A percentile compares a stretch with the other conserved stretches of the same genome.
phyloP scores from a whole-genome alignment of 108 stramenopile genomes.

The Nitzschia putrida region DNA sequence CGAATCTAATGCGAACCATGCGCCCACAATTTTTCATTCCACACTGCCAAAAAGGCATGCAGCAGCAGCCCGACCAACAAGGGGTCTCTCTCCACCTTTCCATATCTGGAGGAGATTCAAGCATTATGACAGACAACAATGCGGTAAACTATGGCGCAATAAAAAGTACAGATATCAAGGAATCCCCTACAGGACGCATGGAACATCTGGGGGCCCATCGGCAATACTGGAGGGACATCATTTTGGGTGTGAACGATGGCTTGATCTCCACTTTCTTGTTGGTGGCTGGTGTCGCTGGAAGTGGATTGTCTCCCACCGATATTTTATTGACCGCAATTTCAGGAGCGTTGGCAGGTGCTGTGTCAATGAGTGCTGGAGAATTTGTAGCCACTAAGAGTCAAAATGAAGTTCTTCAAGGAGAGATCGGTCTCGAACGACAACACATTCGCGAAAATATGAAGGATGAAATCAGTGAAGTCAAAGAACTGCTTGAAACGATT shows the following conservation, averaged over 20 bases:
- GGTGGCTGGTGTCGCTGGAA: constrained; percentile 74
- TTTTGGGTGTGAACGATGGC: constrained; percentile 81
- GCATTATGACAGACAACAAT: no score
- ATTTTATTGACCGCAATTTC: constrained; percentile 72
- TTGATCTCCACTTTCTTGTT: constrained; percentile 73
- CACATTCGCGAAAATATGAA: constrained; percentile 55
- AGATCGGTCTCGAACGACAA: constrained; percentile 64
- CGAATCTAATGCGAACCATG: no score
- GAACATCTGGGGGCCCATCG: constrained; percentile 68
- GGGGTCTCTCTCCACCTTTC: no score
- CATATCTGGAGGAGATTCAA: no score
- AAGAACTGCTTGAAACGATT: constrained; percentile 50
- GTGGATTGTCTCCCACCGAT: constrained; percentile 56
- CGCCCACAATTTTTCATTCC: no score
- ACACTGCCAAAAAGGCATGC: no score
- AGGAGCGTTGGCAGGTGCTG: constrained; percentile 74
- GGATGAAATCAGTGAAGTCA: constrained; percentile 60
- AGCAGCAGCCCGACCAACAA: no score
- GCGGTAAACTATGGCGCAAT: no score
- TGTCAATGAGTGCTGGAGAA: constrained; percentile 79
- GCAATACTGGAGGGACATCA: constrained; percentile 81
- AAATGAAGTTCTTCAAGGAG: constrained; percentile 76
- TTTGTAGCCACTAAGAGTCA: constrained; percentile 80
- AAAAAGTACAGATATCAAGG: no score
- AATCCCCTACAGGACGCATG: neutral